Conservation (phyloP, 2,329 filamentous ascomycete genomes). For the Elsinoe fawcettii region DNA sequence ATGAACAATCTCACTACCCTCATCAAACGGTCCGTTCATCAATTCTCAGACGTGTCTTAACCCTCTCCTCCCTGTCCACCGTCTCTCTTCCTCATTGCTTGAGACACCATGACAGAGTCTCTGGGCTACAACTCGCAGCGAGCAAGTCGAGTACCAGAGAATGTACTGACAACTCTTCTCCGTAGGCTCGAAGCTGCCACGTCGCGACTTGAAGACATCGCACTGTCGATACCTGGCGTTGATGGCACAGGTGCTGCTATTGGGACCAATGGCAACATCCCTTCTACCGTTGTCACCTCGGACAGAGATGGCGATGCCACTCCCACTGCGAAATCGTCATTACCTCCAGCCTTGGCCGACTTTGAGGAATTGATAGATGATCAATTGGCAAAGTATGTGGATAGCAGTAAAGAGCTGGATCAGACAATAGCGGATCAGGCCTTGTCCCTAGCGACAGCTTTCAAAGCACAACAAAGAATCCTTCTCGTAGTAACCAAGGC, state of each 20-base stretch:
- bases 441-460: slow-evolving; percentile 55
- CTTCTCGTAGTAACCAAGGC: slow-evolving; percentile 82
- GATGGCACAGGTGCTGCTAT: slow-evolving; percentile 33
- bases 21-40: slow-evolving; percentile 77
- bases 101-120: slow-evolving; percentile 5
- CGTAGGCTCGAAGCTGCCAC: slow-evolving; percentile 91
- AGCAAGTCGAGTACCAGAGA: slow-evolving; percentile 23
- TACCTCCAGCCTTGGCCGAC: slow-evolving; percentile 75
- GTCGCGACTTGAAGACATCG: slow-evolving; percentile 91
- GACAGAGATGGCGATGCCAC: slow-evolving; percentile 25
- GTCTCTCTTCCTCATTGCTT: slow-evolving; percentile 8
- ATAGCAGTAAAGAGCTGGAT: slow-evolving; percentile 69
- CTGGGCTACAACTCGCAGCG: slow-evolving; percentile 11
- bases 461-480: slow-evolving; percentile 79
- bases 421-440: slow-evolving; percentile 42
- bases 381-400: slow-evolving; percentile 69
- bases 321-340: slow-evolving; percentile 35
- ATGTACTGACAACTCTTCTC: slow-evolving; percentile 42
- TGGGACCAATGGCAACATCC: slow-evolving; percentile 2
- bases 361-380: slow-evolving; percentile 72
- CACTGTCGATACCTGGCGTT: slow-evolving; percentile 57
- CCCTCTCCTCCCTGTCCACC: neutral
- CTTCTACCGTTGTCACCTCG: slow-evolving; percentile 15
- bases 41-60: neutral
- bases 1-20: slow-evolving; percentile 97